These are phyloP conservation scores for Omphalotus guepiniiformis DNA, from an alignment of 768 basidiomycete species.

Conservation along the genomic window DNA sequence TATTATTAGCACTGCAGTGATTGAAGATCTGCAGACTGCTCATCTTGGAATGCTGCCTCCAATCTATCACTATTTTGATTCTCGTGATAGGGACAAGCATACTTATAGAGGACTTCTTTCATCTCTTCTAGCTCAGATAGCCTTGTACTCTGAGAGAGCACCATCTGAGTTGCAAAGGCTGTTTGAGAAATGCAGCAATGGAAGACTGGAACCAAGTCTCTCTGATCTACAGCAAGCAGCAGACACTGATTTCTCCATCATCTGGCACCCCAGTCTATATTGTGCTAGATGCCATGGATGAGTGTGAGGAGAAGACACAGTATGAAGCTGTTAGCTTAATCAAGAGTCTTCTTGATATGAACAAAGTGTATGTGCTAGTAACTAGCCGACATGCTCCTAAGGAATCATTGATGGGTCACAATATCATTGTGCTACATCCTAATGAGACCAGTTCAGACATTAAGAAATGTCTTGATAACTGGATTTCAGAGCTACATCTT, in stretches of 20 bases:
- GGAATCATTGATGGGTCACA: no score
- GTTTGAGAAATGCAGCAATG: not conserved
- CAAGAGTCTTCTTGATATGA: no score
- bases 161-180: not conserved
- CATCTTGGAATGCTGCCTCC: no score
- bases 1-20: not conserved
- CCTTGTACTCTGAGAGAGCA: not conserved
- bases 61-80: conserved; percentile 3
- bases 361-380: no score
- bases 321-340: not conserved
- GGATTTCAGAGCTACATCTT: not conserved
- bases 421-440: not conserved
- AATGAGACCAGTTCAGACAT: not conserved
- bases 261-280: not conserved
- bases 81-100: not conserved
- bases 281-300: conserved; percentile 1
- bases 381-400: not conserved
- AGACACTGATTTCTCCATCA: not conserved
- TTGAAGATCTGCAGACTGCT: not conserved
- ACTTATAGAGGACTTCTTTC: not conserved
- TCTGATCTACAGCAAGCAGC: not conserved
- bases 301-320: not conserved
- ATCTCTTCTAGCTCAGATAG: not conserved
- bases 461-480: not conserved
- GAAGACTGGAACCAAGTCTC: not conserved